These are phyloP conservation scores for Russula virescens DNA, from an alignment of 768 basidiomycete species.

Conservation along the genomic window DNA sequence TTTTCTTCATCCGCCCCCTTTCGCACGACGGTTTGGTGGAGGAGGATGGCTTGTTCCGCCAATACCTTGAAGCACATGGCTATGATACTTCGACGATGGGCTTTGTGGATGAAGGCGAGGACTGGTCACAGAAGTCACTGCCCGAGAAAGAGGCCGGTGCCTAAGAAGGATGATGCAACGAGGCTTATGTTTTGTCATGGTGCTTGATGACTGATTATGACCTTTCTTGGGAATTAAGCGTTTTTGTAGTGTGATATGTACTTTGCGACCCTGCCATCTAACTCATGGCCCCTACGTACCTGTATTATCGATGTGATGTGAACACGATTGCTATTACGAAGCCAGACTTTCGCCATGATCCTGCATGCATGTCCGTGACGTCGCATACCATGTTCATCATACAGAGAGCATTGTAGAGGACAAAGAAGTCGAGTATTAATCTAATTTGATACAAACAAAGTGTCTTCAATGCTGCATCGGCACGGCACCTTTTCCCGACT, in stretches of 20 bases:
- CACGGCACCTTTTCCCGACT: conserved; percentile 44
- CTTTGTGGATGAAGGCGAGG: conserved; percentile 30
- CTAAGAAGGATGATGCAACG: neutral
- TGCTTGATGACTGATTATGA: neutral
- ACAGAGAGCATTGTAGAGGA: neutral
- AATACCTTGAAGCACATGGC: conserved; percentile 71
- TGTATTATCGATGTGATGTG: neutral
- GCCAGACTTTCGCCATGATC: neutral
- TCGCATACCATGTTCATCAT: neutral
- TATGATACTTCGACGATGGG: conserved; percentile 79
- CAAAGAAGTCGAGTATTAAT: neutral
- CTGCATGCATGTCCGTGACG: neutral
- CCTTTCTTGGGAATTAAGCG: neutral
- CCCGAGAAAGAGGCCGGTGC: conserved; percentile 22
- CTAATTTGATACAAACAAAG: neutral
- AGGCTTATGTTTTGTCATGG: neutral
- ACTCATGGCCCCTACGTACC: neutral
- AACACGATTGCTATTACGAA: neutral
- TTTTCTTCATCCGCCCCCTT: conserved; percentile 70
- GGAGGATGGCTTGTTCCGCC: conserved; percentile 77
- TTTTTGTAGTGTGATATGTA: neutral
- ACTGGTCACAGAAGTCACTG: conserved; percentile 23
- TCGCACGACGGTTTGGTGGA: conserved; percentile 70
- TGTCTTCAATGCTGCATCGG: conserved; percentile 22
- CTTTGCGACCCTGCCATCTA: neutral